Percentiles rank a stretch among this genome's conserved stretches.
Evolutionary conservation across 768 basidiomycete species (phyloP).

Genomic region (Boletus fagicola): DNA sequence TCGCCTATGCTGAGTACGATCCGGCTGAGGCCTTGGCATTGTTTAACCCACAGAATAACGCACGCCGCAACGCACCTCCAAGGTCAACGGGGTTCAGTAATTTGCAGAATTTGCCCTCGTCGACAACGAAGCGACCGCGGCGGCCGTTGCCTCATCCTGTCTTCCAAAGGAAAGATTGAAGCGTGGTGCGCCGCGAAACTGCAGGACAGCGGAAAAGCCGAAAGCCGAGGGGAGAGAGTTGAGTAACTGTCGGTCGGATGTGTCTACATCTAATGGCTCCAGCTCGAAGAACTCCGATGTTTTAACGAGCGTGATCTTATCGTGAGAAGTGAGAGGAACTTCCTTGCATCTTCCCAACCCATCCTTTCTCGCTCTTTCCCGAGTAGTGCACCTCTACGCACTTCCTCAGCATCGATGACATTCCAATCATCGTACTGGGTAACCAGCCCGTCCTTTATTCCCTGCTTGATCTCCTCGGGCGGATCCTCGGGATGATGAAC

Average conservation of each 20-base stretch:
- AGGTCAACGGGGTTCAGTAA: constrained; percentile 23
- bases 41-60: constrained; percentile 19
- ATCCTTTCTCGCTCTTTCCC: constrained; percentile 81
- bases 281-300: not conserved
- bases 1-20: not conserved
- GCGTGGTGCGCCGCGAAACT: not conserved
- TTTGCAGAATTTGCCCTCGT: constrained; percentile 28
- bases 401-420: constrained; percentile 69
- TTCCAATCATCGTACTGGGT: constrained; percentile 76
- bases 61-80: constrained; percentile 24
- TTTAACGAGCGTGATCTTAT: constrained; percentile 7
- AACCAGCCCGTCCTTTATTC: constrained; percentile 42
- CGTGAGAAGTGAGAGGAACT: constrained; percentile 25
- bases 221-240: not conserved
- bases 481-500: constrained; percentile 42
- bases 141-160: constrained; percentile 33
- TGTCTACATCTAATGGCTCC: constrained; percentile 3
- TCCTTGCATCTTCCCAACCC: constrained; percentile 58
- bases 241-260: not conserved
- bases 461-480: constrained; percentile 48
- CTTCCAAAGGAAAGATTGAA: constrained; percentile 23
- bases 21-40: not conserved
- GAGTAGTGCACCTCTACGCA: constrained; percentile 47
- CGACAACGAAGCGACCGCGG: constrained; percentile 23
- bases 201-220: not conserved